A percentile compares a stretch with the other conserved stretches of the same genome.
phyloP scores from a whole-genome alignment of 768 basidiomycete genomes.

The Suillus paluster region DNA sequence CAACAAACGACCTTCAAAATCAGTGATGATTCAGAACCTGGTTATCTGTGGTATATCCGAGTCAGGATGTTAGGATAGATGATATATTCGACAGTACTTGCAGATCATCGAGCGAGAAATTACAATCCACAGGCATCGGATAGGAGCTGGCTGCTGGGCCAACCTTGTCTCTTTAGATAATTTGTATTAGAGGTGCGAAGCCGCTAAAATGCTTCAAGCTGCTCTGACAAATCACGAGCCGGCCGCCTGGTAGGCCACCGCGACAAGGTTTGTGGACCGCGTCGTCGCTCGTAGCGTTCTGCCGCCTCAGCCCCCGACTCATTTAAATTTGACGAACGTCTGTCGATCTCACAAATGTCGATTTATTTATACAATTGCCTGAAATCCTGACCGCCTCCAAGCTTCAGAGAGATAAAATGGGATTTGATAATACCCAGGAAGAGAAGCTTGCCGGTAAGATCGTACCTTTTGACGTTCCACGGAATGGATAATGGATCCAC shows the following conservation, averaged over 20 bases:
- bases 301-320: neutral
- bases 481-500: constrained; percentile 4
- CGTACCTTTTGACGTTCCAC: constrained; percentile 15
- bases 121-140: neutral
- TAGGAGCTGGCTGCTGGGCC: neutral
- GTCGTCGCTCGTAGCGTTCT: neutral
- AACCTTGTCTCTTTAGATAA: neutral
- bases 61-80: neutral
- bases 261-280: neutral
- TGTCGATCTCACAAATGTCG: constrained; percentile 2
- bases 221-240: neutral
- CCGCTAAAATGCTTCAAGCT: neutral
- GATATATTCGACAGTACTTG: neutral
- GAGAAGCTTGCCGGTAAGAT: constrained; percentile 12
- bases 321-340: neutral
- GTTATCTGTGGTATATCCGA: no score
- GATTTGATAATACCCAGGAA: constrained; percentile 2
- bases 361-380: neutral
- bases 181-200: neutral
- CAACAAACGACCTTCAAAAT: neutral
- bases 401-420: neutral
- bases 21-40: neutral
- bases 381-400: neutral
- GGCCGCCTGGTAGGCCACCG: neutral
- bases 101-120: neutral